Percentiles rank a stretch among this genome's conserved stretches.
Evolutionary conservation across 805 yeast species (phyloP).

Genomic region (Wickerhamiella siamensis): DNA sequence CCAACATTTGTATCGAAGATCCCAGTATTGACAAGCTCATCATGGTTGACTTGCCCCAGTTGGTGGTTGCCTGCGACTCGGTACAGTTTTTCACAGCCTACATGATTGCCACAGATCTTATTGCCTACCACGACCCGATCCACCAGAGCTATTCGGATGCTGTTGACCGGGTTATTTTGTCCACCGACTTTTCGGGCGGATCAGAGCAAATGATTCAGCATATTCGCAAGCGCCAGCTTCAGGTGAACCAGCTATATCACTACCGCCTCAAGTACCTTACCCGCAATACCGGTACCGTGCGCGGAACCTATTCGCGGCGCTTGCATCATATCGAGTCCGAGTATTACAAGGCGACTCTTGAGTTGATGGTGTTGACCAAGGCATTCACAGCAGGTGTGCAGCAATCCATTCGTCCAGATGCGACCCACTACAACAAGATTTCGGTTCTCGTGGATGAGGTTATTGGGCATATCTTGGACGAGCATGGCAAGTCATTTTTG

Average conservation of each 20-base stretch:
- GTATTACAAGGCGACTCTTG: constrained; percentile 17
- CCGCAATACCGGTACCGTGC: neutral
- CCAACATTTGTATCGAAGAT: constrained; percentile 16
- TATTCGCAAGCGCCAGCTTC: constrained; percentile 36
- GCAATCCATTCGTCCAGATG: constrained; percentile 21
- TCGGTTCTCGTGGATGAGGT: constrained; percentile 53
- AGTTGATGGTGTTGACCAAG: constrained; percentile 24
- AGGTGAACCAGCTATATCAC: constrained; percentile 29
- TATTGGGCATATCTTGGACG: constrained; percentile 53
- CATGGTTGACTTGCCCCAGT: constrained; percentile 50
- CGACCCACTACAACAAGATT: constrained; percentile 29
- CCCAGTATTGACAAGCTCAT: constrained; percentile 6
- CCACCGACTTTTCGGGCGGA: constrained; percentile 51
- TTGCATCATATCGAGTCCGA: constrained; percentile 22
- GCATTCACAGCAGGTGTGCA: constrained; percentile 25
- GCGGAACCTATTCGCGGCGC: constrained; percentile 9
- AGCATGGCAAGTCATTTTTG: constrained; percentile 45
- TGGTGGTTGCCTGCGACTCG: constrained; percentile 57
- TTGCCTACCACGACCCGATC: constrained; percentile 64
- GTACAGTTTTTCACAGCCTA: constrained; percentile 56
- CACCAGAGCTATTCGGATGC: constrained; percentile 41
- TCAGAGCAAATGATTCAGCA: constrained; percentile 34
- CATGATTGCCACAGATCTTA: constrained; percentile 43
- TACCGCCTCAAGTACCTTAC: constrained; percentile 33
- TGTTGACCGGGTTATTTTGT: constrained; percentile 50